Conservation (phyloP, 306 rosid genomes). For the Oxytropis ochrocephala region DNA sequence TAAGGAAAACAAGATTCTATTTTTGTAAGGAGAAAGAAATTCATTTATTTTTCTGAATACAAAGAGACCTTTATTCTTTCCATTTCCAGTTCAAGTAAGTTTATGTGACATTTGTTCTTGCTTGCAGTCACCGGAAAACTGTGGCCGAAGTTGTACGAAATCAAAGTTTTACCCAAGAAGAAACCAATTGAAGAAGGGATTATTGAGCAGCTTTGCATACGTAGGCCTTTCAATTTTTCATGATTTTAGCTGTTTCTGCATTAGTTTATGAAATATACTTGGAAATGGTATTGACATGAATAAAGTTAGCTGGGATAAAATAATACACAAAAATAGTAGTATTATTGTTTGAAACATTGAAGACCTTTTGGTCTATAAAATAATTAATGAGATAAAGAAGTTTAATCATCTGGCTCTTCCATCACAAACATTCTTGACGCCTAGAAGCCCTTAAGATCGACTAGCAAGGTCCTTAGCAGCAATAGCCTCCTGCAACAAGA, state of each 20-base stretch:
- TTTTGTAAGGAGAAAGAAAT: not conserved
- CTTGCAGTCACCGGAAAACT: conserved; percentile 83
- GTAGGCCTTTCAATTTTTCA: conserved; percentile 25
- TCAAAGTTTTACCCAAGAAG: conserved; percentile 42
- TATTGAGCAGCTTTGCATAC: conserved; percentile 59
- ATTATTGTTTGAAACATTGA: too few species aligned
- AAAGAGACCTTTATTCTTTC: not conserved
- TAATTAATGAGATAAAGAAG: too few species aligned
- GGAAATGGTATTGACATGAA: too few species aligned
- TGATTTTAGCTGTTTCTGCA: conserved; percentile 13
- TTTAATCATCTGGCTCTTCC: too few species aligned
- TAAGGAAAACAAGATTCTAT: not conserved
- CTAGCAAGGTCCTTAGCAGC: too few species aligned
- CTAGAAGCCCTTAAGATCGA: too few species aligned
- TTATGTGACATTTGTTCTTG: conserved; percentile 6
- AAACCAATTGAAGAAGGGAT: conserved; percentile 23
- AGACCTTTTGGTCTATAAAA: too few species aligned
- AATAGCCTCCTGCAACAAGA: too few species aligned
- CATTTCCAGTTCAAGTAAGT: not conserved
- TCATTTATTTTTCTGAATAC: not conserved
- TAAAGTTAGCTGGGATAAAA: too few species aligned
- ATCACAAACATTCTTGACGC: too few species aligned
- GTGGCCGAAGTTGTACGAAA: conserved; percentile 86
- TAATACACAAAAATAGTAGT: too few species aligned
- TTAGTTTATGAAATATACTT: not conserved